Conservation (phyloP, 352 stramenopile species). For the Discostella stelligera region DNA sequence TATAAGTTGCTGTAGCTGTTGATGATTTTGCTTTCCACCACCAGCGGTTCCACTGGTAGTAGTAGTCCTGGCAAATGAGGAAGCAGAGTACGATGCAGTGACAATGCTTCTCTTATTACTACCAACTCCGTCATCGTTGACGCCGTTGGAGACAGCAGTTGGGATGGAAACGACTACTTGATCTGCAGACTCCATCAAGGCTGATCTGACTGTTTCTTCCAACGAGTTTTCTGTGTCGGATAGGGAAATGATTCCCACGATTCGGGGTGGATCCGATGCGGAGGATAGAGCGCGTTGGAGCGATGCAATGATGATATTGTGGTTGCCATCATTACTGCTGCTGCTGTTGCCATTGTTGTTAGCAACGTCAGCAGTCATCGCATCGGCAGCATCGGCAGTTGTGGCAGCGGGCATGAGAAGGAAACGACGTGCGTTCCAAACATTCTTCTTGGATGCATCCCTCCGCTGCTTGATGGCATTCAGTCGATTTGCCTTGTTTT, state of each 20-base stretch:
- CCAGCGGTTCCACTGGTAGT: not conserved
- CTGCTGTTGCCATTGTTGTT: not conserved
- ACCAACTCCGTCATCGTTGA: not conserved
- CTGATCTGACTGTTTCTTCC: slow-evolving; percentile 59
- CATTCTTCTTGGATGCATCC: slow-evolving; percentile 51
- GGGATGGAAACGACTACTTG: slow-evolving; percentile 18
- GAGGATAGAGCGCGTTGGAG: not conserved
- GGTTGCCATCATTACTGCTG: not conserved
- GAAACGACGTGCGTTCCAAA: slow-evolving; percentile 48
- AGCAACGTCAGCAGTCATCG: not conserved
- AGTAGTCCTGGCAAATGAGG: slow-evolving; percentile 58
- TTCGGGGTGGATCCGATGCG: slow-evolving; percentile 32
- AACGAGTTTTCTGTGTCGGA: slow-evolving; percentile 42
- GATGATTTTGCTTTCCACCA: slow-evolving; percentile 17
- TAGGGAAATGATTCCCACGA: slow-evolving; percentile 79
- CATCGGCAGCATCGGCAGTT: not conserved
- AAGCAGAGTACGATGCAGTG: slow-evolving; percentile 53
- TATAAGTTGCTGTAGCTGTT: slow-evolving; percentile 38
- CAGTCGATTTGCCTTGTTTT: slow-evolving; percentile 67
- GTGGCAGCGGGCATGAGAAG: not conserved
- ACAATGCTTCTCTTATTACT: slow-evolving; percentile 23
- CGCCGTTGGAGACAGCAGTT: slow-evolving; percentile 10
- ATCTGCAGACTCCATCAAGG: slow-evolving; percentile 55
- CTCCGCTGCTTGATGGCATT: slow-evolving; percentile 69
- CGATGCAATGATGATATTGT: slow-evolving; percentile 1